phyloP scores from a whole-genome alignment of 139 green algal species.

The Yamagishiella unicocca region DNA sequence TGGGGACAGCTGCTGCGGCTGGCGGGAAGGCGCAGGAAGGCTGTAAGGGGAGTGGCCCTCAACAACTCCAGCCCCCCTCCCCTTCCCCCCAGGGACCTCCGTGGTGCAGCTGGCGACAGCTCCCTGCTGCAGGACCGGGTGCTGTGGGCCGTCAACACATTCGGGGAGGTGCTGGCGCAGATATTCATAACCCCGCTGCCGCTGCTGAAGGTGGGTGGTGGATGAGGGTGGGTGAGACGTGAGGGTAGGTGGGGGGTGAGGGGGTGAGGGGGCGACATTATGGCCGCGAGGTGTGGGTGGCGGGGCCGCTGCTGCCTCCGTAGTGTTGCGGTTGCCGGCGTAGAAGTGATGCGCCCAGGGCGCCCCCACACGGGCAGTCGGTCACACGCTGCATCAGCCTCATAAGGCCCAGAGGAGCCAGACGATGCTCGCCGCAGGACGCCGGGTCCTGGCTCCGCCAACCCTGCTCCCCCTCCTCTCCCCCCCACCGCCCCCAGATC shows the following conservation, averaged over 20 bases:
- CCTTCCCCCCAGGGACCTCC: constrained; percentile 38
- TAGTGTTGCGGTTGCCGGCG: too few relatives aligned
- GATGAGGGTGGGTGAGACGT: neutral
- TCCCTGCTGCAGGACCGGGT: constrained; percentile 60
- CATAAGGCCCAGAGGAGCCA: too few relatives aligned
- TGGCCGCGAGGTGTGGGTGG: too few relatives aligned
- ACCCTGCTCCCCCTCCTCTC: neutral
- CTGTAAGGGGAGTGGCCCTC: neutral
- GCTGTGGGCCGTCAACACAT: constrained; percentile 76
- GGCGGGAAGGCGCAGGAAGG: neutral
- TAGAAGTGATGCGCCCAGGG: too few relatives aligned
- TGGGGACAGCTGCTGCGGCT: neutral
- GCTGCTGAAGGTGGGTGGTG: constrained; percentile 58
- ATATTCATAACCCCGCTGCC: constrained; percentile 86
- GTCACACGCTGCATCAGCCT: too few relatives aligned
- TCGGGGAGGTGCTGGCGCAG: constrained; percentile 71
- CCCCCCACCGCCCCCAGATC: constrained; percentile 21
- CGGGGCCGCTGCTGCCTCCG: neutral
- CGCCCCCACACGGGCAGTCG: too few relatives aligned
- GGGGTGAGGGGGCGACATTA: neutral
- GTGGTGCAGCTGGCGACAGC: constrained; percentile 28
- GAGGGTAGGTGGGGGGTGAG: neutral
- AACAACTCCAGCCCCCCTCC: neutral
- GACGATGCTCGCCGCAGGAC: too few relatives aligned
- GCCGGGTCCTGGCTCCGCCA: too few relatives aligned